Evolutionary conservation across 2,329 filamentous ascomycete genomes (phyloP), one percentile per base, ranked within the genome.

Genomic region (Elsinoe perseae): DNA sequence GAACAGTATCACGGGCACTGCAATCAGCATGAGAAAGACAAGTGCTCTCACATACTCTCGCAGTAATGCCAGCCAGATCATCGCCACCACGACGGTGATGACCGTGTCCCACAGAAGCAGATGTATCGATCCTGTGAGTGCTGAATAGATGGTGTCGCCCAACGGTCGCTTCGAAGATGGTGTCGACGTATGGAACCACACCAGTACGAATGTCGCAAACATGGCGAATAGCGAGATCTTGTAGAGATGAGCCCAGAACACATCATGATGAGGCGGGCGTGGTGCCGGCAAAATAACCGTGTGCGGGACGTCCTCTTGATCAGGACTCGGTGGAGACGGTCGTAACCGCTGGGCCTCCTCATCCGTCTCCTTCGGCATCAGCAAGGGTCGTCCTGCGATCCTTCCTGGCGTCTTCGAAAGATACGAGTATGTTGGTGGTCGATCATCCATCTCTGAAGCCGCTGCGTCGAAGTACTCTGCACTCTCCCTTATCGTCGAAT

Each of bases 61-160:
- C 48, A 98, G 76, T 1, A 95, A 77, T 1, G 91, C 87, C 59
- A 98, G 80, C 93, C 93, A 98, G 23, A 96, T 71, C 32, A 96
- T 77, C 1, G 92, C 92, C 18, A 97, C 87, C 32, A 95, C 76
- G 36, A 96, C 77, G 0, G 93, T 87, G n/a, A 96, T 85, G 16
- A 97, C 70, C 0, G 93, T 97, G 71, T 97, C 95, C 54, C 93
- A 83, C 1, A 89, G 87, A 40, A 98, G 82, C 62, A 97, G 85
- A 66, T 93, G 85, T 65, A 95, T 93, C 0, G 91, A 96, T 52
- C 84, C 83, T 63, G 87, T 85, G 32, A 98, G 74, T 3, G 89
- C 90, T 12, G 87, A 89, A 70, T 98, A 98, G 58, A 98, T 89
- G 1, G 92, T 96, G 70, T 98, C 93, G 12, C 91, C 92, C 57